Base-by-base conservation (phyloP, 139 green algal species). In the Raphidocelis subcapitata region DNA sequence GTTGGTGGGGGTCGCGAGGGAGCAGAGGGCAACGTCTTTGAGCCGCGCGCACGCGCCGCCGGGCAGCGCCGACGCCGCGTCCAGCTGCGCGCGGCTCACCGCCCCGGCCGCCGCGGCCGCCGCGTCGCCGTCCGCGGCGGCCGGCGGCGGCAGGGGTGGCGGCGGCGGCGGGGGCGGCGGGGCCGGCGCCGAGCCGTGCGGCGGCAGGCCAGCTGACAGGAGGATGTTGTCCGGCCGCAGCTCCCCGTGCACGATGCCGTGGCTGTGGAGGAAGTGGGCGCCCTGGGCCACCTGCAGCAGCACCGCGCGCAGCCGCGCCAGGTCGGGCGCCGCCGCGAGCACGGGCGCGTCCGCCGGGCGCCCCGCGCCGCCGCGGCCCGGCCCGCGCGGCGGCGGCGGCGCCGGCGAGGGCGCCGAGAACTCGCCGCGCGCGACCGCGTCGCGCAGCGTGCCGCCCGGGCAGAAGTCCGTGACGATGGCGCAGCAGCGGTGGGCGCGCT, bases 151-250 rank as follows among this genome's bases (percentile, higher is more conserved):
- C 54, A 20, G 54, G 24, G 54, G 10, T 29, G n/a, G 54, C 12
- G 54, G 24, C 54, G 54, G 24, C 36, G 3, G 18, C 54, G 10
- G n/a, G 12, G 5, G 54, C 24, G 37, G 55, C 24, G 12, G 21
- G 18, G n/a, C 28, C 31, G 31, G 52, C 46, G 26, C 32, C 33
- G 16, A 18, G 28, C 20, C 28, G 37, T 52, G 46, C 14, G 29
- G 23, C 2, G 73, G 73, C 55, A 64, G 69, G 33, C 49, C 55
- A 0, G 52, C 72, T 0, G 63, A 49, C 16, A 86, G 67, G 69
- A 86, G 76, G 2, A 86, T 59, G 18, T 86, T 86, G 44, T 81
- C 73, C 5, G 73, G 51, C 24, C 81, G 65, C 46, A 86, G 54
- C 72, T 86, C 81, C 2, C 81, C 81, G 49, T 86, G 81, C 4